A percentile compares a stretch with the other conserved stretches of the same genome.
Evolutionary conservation across 257 asterid genomes (phyloP).

Genomic region (Scutellaria galericulata): DNA sequence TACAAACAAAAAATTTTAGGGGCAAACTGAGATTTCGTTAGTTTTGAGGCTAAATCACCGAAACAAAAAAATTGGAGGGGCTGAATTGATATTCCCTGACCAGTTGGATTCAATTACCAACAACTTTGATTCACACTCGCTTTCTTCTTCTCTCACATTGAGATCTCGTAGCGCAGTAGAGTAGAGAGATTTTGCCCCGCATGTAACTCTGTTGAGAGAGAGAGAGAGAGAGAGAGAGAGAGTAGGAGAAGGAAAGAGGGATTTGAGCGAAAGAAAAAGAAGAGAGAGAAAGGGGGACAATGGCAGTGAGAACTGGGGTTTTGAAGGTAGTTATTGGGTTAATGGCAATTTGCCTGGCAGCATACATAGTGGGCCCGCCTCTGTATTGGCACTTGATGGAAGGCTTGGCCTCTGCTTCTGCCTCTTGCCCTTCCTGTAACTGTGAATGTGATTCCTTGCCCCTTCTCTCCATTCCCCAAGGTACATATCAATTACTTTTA

Average conservation of each 20-base stretch:
- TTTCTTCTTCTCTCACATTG: conserved; percentile 32
- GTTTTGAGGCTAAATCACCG: neutral
- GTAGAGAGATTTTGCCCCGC: conserved; percentile 19
- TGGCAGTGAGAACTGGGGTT: conserved; percentile 66
- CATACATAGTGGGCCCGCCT: conserved; percentile 85
- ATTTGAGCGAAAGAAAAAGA: conserved; percentile 26
- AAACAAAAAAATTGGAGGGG: conserved; percentile 5
- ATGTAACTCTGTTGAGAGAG: conserved; percentile 17
- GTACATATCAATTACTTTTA: conserved; percentile 32
- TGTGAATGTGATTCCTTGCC: conserved; percentile 82
- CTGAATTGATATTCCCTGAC: conserved; percentile 19
- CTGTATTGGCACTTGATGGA: conserved; percentile 86
- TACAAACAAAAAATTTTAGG: neutral
- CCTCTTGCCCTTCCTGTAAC: conserved; percentile 71
- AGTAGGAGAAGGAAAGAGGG: neutral
- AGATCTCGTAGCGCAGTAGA: conserved; percentile 34
- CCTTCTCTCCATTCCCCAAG: conserved; percentile 69
- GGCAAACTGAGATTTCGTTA: neutral
- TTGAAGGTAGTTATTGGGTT: conserved; percentile 58
- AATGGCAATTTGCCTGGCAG: conserved; percentile 70
- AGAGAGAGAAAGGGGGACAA: conserved; percentile 27
- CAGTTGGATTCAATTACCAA: conserved; percentile 32
- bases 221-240: neutral
- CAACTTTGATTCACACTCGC: conserved; percentile 30
- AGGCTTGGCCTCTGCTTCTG: conserved; percentile 67